Base-by-base conservation (phyloP, 2,329 filamentous ascomycete genomes). In the Curvularia lunata region DNA sequence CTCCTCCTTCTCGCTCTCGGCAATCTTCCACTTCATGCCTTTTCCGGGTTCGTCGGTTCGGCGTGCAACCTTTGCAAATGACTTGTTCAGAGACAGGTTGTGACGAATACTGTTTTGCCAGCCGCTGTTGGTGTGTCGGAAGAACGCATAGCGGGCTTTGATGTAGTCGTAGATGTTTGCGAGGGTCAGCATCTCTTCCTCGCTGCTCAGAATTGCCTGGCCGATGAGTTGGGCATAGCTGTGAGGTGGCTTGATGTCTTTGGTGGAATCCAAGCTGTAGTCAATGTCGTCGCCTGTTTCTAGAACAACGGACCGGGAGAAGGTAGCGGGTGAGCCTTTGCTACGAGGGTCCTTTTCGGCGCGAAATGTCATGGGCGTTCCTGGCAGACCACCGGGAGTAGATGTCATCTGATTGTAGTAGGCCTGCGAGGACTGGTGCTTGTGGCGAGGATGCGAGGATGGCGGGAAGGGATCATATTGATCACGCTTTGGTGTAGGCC, bases 21-120 rank as follows among this genome's bases (percentile, higher is more conserved):
- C 88, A 71, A 99, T 93, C 77, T 94, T 91, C 95, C 95, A 99
- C 75, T 98, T 98, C 92, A 97, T 98, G 27, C 95, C 95, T 76
- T 99, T 99, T 12, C 95, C 95, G 21, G 95, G 95, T 75, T 99
- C 95, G 67, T 98, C 92, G 0, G 92, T 97, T 16, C 91, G 89
- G 46, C 95, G 88, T 3, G 95, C 91, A 8, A 97, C 90, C 77
- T 99, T 99, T 68, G 92, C 88, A 71, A 99, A 99, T 0, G 90
- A 88, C 75, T 97, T 97, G 77, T 96, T 98, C 41, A 99, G 80
- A 1, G 95, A 98, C 13, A 99, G 79, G 68, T 99, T 99, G 75
- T 99, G 95, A 12, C 95, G 89, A 65, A 99, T 99, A 0, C 92
- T 97, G 75, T 99, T 99, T 87, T 97, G 95, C 96, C 96, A 99